Percentiles rank a stretch among this genome's conserved stretches.
These are phyloP conservation scores for Athelia sp. DNA, from an alignment of 1,284 basidiomycete genomes.

Conservation along the genomic window DNA sequence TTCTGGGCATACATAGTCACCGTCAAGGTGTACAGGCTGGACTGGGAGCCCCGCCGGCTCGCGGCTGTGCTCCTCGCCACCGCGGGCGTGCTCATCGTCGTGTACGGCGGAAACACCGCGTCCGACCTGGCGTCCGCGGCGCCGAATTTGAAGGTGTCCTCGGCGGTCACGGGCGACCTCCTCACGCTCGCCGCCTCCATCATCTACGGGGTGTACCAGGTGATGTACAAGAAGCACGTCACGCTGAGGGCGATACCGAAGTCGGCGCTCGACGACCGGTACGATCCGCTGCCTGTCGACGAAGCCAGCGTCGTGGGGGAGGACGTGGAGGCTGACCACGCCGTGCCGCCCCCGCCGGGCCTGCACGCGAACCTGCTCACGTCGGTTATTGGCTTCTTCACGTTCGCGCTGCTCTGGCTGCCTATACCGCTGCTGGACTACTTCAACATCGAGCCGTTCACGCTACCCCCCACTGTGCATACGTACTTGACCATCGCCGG, in stretches of 20 bases:
- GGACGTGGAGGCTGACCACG: conserved; percentile 23
- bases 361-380: conserved; percentile 76
- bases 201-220: conserved; percentile 44
- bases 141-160: conserved; percentile 18
- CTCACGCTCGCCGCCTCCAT: conserved; percentile 69
- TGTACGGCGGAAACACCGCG: conserved; percentile 63
- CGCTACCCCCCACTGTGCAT: conserved; percentile 42
- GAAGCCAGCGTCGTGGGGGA: conserved; percentile 22
- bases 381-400: conserved; percentile 61
- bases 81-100: conserved; percentile 64
- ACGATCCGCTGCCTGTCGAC: conserved; percentile 35
- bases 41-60: conserved; percentile 61
- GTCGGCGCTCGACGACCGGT: conserved; percentile 33
- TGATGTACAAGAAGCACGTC: conserved; percentile 74
- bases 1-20: conserved; percentile 78
- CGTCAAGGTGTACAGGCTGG: conserved; percentile 52
- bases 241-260: conserved; percentile 60
- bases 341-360: conserved; percentile 66
- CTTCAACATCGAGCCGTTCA: conserved; percentile 53
- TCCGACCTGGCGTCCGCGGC: conserved; percentile 8
- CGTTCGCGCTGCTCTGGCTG: conserved; percentile 63
- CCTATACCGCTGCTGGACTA: conserved; percentile 67
- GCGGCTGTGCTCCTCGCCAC: conserved; percentile 73
- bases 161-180: conserved; percentile 71
- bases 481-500: conserved; percentile 49